A percentile compares a stretch with the other conserved stretches of the same genome.
Evolutionary conservation across 495 filamentous ascomycete species (phyloP).

Genomic region (Lasiosphaeria ovina): DNA sequence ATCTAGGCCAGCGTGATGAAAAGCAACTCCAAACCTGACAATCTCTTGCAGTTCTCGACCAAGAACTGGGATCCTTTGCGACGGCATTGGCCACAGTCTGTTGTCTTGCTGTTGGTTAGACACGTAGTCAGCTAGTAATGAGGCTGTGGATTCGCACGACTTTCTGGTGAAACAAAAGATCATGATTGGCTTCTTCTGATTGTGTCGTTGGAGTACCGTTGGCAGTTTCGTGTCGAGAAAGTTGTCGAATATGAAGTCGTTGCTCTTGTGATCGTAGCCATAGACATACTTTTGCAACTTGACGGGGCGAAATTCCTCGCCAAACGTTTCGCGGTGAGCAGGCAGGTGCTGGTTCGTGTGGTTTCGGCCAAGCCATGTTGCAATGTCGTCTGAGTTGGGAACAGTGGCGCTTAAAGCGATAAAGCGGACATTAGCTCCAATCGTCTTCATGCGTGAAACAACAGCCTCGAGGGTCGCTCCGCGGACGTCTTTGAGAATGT

Average conservation of each 20-base stretch:
- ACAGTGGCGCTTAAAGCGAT: conserved; percentile 91
- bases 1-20: conserved; percentile 89
- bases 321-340: conserved; percentile 76
- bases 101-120: conserved; percentile 52
- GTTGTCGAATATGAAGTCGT: conserved; percentile 89
- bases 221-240: conserved; percentile 71
- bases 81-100: conserved; percentile 68
- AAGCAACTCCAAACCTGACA: conserved; percentile 73
- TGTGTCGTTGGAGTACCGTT: conserved; percentile 72
- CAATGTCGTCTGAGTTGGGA: conserved; percentile 89
- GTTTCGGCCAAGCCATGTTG: conserved; percentile 84
- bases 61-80: conserved; percentile 49
- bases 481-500: conserved; percentile 85
- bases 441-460: conserved; percentile 93
- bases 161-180: conserved; percentile 88
- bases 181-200: conserved; percentile 81
- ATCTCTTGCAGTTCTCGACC: conserved; percentile 64
- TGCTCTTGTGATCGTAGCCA: conserved; percentile 61
- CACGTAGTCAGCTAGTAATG: conserved; percentile 68
- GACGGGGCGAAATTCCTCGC: conserved; percentile 87
- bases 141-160: conserved; percentile 73
- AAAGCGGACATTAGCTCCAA: conserved; percentile 83
- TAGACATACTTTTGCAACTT: conserved; percentile 84
- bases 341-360: conserved; percentile 63
- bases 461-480: conserved; percentile 94